phyloP scores from a whole-genome alignment of 345 rosid species.

The Populus pruinosa region DNA sequence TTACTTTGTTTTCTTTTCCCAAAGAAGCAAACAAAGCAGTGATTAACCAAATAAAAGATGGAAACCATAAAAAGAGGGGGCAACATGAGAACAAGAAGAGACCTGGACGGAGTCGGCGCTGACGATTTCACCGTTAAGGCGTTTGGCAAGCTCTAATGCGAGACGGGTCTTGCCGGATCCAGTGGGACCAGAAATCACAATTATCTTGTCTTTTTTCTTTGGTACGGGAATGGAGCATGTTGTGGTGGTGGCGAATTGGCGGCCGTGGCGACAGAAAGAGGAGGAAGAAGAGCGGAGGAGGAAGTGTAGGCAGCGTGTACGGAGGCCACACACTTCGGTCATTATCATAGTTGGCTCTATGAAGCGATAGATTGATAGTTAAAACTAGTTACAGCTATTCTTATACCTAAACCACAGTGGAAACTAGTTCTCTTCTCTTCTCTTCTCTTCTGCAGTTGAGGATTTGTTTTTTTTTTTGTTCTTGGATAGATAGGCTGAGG shows the following conservation, averaged over 20 bases:
- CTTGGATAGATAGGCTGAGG: no score
- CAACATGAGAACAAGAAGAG: neutral
- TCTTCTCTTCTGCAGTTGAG: no score
- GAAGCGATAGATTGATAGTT: neutral
- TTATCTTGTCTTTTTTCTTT: slow-evolving; percentile 51
- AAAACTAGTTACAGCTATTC: neutral
- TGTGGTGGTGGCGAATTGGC: slow-evolving; percentile 25
- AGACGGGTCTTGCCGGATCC: slow-evolving; percentile 86
- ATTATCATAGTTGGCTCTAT: slow-evolving; percentile 27
- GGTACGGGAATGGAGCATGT: slow-evolving; percentile 31
- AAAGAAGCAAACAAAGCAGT: neutral
- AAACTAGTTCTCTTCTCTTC: no score
- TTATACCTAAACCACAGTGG: no score
- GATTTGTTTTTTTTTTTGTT: no score
- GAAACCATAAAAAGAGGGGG: neutral
- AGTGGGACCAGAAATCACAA: slow-evolving; percentile 90
- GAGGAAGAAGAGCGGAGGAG: slow-evolving; percentile 11
- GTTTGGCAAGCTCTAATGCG: slow-evolving; percentile 86
- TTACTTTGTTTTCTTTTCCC: neutral
- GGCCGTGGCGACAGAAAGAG: slow-evolving; percentile 26
- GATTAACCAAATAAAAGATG: neutral
- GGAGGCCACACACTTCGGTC: slow-evolving; percentile 41
- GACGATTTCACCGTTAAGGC: slow-evolving; percentile 86
- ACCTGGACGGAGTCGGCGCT: slow-evolving; percentile 99
- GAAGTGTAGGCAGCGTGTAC: slow-evolving; percentile 42